Base-by-base conservation (phyloP, 345 rosid genomes). In the Noccaea bulbosa region DNA sequence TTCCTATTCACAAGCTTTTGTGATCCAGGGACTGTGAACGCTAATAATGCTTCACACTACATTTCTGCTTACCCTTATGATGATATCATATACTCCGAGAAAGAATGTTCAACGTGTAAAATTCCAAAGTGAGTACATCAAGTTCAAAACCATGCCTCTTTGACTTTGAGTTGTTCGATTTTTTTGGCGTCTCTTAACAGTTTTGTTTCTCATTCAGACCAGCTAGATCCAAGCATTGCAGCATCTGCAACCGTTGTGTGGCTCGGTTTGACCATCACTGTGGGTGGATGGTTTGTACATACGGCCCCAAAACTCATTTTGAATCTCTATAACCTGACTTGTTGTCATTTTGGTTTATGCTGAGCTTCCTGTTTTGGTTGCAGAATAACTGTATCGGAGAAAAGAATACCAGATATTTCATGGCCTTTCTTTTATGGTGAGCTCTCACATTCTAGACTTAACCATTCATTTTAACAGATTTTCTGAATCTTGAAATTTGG, bases 181-280 rank as follows among this genome's bases (percentile, higher is more conserved):
- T 16, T 70, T n/a, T 14, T 70, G 47, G 5, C 48, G 11, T 59
- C 69, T 60, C 58, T 41, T 30, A 11, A 48, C 37, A 15, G 20
- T 11, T 11, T 58, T 17, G 1, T 14, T 3, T 57, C 37, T 79
- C 68, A n/a, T 77, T 30, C 71, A 93, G 98, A 78, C 98, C 98
- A 76, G 97, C 98, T 68, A 86, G 98, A 81, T 93, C 96, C 72
- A 93, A 93, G 82, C 97, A 90, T 68, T 93, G 98, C 76, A 84
- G 98, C 84, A 83, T 93, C 77, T 93, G 97, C 49, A 79, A 85
- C 74, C 88, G 94, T 11, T 93, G 98, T 81, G 92, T 93, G 45
- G 98, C 97, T 22, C 91, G 98, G 41, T 93, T 93, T 79, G 98
- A 93, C 58, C 98, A 93, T 82, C 98, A 93, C 62, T 93, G 97